Evolutionary conservation across 495 filamentous ascomycete genomes (phyloP), one percentile per base, ranked within the genome.

Genomic region (Tetracladium setigerum): DNA sequence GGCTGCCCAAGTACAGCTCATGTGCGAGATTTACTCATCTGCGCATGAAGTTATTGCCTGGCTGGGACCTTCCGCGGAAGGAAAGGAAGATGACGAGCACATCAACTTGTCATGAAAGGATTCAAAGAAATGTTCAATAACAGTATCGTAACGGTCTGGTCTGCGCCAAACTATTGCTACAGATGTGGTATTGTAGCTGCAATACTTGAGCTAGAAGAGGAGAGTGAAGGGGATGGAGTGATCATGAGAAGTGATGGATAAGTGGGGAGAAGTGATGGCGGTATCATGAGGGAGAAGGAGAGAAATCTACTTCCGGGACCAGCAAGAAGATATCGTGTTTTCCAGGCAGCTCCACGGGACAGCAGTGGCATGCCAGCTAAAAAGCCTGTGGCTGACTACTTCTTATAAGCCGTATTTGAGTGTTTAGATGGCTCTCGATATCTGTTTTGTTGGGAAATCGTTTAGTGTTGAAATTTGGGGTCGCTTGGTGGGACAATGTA

Each of bases 91-190:
- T n/a, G n/a, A 41, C 81, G 92, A 47, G 92, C 92, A 14, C 92
- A 98, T 61, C 92, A 98, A 66, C 79, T 98, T 18, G 92, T 98
- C 31, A 98, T 97, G 92, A 94, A 98, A 64, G 92, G 92, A 8
- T 97, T 95, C 66, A 97, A 97, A 64, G 92, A 96, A 68, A 96
- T 96, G 91, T 96, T 96, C 56, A 91, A 97, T 55, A 79, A 76
- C 12, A 86, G 79, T 16, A 95, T 98, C 46, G 92, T 98, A 3
- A 98, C 92, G 0, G 91, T 98, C 40, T 96, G 92, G 92, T 87
- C 81, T 9, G 92, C 92, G 38, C 92, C 92, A 2, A 98, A 98
- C 62, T 98, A 98, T 65, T 98, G 92, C 67, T 98, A 98, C 67
- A 79, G 92, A 15, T 98, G 92, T 56, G 92, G 92, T 0, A 98